Evolutionary conservation across 2,329 filamentous ascomycete genomes (phyloP).

Genomic region (Talaromyces funiculosus): DNA sequence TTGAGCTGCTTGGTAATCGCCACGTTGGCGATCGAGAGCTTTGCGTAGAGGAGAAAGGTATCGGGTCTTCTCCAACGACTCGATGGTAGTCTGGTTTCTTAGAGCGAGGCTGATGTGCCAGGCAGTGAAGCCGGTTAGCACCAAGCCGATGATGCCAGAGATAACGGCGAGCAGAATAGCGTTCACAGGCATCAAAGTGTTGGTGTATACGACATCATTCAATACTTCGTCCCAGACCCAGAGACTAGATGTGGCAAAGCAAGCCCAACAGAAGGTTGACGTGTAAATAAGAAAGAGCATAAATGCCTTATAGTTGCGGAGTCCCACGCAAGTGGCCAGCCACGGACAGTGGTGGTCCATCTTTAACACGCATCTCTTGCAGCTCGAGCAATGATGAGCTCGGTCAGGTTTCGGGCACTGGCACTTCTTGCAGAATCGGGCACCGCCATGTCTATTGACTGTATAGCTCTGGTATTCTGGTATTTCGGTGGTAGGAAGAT

Average conservation of each 20-base stretch:
- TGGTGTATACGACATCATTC: slow-evolving; percentile 62
- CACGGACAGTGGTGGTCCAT: slow-evolving; percentile 99
- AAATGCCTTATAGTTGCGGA: slow-evolving; percentile 94
- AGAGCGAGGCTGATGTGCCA: slow-evolving; percentile 85
- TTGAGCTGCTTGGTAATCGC: slow-evolving; percentile 27
- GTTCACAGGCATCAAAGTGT: slow-evolving; percentile 79
- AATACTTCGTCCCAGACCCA: slow-evolving; percentile 87
- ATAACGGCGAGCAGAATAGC: slow-evolving; percentile 83
- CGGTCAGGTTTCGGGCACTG: slow-evolving; percentile 91
- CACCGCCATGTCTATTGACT: slow-evolving; percentile 82
- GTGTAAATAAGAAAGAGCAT: slow-evolving; percentile 88
- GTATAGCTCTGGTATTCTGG: slow-evolving; percentile 69
- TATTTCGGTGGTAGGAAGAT: slow-evolving; percentile 67
- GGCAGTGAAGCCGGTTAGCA: slow-evolving; percentile 78
- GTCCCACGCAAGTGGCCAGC: slow-evolving; percentile 90
- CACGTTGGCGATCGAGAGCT: slow-evolving; percentile 60
- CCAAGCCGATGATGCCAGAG: slow-evolving; percentile 83
- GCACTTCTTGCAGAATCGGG: slow-evolving; percentile 96
- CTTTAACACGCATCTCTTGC: slow-evolving; percentile 89
- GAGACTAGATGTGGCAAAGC: slow-evolving; percentile 66
- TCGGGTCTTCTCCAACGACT: slow-evolving; percentile 90
- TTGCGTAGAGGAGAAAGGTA: slow-evolving; percentile 78
- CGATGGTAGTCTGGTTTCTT: slow-evolving; percentile 85
- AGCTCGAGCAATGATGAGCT: slow-evolving; percentile 94
- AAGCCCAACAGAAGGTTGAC: slow-evolving; percentile 75